Evolutionary conservation across 1,139 yeast genomes (phyloP).

Genomic region (Kodamaea derodonti): DNA sequence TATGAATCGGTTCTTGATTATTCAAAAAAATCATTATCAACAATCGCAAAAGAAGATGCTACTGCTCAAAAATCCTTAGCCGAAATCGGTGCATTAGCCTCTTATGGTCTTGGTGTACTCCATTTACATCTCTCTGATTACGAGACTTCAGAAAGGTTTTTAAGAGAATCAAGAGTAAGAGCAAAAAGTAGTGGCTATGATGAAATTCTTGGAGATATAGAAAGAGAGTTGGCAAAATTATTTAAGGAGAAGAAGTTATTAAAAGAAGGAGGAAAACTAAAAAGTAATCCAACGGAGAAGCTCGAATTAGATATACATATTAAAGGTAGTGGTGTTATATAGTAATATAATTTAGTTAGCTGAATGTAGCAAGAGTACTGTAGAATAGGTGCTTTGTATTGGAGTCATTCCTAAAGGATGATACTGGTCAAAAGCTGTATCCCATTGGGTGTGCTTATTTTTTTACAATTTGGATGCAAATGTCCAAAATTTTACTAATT

Average conservation of each 20-base stretch:
- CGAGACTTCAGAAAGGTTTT: conserved; percentile 54
- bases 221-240: conserved; percentile 55
- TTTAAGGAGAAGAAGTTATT: conserved; percentile 51
- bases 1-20: conserved; percentile 55
- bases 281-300: conserved; percentile 1
- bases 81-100: conserved; percentile 59
- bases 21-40: conserved; percentile 33
- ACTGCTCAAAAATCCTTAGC: conserved; percentile 4
- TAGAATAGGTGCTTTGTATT: too few relatives aligned
- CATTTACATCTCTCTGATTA: conserved; percentile 55
- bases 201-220: conserved; percentile 63
- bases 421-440: too few relatives aligned
- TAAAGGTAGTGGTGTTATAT: neutral
- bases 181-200: conserved; percentile 66
- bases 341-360: neutral
- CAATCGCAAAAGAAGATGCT: conserved; percentile 1
- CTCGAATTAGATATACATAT: conserved; percentile 13
- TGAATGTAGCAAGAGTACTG: too few relatives aligned
- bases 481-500: too few relatives aligned
- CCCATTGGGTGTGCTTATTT: too few relatives aligned
- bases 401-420: too few relatives aligned
- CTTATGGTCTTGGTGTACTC: conserved; percentile 83
- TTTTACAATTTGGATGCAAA: too few relatives aligned
- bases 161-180: conserved; percentile 68
- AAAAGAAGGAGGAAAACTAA: conserved; percentile 11